Base-by-base conservation (phyloP, 2,329 filamentous ascomycete species). In the Diaporthe amygdali region DNA sequence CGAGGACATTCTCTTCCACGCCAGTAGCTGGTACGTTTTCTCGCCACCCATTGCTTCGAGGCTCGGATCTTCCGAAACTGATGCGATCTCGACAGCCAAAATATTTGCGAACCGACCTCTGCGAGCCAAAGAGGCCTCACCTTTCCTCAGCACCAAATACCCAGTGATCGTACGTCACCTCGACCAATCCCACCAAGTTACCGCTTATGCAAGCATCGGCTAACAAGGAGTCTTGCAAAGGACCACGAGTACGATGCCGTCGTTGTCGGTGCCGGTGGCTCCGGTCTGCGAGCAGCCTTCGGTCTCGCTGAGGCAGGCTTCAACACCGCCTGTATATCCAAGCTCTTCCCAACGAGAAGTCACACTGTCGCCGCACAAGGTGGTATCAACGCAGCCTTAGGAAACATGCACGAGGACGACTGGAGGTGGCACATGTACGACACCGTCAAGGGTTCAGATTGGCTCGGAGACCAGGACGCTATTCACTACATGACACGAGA, bases 341-440 rank as follows among this genome's bases (percentile, higher is more conserved):
- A 96, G 87, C 90, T 96, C 72, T 96, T 96, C 86, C 94, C 94
- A 63, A 96, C 94, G 66, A 88, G 94, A 87, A 92, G 89, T 82
- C 94, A 96, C 84, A 96, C 94, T 10, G 94, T 96, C 77, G 94
- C 94, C 71, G 91, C 91, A 49, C 91, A 93, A 83, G 94, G 94
- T 81, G 94, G 94, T 79, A 96, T 96, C 87, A 96, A 96, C 82
- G 94, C 94, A 70, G 94, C 94, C 66, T 88, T 96, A 70, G 94
- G 94, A 80, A 97, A 97, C 87, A 98, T 98, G 95, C 95, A 97
- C 88, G 91, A 96, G 87, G 95, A 98, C 80, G 95, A 98, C 86
- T 98, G 95, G 95, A 92, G 95, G 88, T 98, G 95, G 95, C 95
- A 98, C 86, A 98, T 98, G 95, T 98, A 98, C 88, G 95, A 98